Conservation (phyloP, 352 stramenopile genomes). For the Poterioochromonas sp. region DNA sequence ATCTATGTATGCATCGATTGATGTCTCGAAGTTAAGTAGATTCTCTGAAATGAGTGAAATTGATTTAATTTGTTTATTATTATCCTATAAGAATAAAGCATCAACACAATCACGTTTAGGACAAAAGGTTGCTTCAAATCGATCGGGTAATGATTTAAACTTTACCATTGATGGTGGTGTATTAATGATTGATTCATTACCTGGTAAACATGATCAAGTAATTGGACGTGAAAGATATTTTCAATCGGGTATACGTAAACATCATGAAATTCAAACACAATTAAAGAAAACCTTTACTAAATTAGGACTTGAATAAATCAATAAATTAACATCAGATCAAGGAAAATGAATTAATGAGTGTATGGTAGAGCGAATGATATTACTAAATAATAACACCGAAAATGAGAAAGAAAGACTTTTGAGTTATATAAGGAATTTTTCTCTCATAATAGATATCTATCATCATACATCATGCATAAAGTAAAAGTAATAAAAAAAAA, state of each 20-base stretch:
- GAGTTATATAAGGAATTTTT: too few relatives aligned
- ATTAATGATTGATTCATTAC: background rate
- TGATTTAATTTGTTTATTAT: background rate
- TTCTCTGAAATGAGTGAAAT: conserved; percentile 2
- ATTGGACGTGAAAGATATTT: background rate
- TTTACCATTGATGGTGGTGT: background rate
- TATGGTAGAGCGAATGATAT: too few relatives aligned
- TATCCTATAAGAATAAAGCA: background rate
- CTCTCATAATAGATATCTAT: too few relatives aligned
- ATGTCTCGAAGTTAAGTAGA: conserved; percentile 9
- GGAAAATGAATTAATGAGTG: too few relatives aligned
- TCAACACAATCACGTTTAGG: background rate
- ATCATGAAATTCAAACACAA: background rate
- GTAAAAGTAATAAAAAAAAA: too few relatives aligned
- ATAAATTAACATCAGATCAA: too few relatives aligned
- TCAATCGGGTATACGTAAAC: background rate
- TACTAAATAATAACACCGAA: too few relatives aligned
- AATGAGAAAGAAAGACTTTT: too few relatives aligned
- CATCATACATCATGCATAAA: too few relatives aligned
- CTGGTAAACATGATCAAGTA: background rate
- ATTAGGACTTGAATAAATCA: background rate
- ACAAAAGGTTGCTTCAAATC: background rate
- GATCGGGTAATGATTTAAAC: background rate
- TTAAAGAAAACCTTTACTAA: background rate
- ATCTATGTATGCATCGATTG: background rate